These are phyloP conservation scores for Pythium periplocum DNA, from an alignment of 352 stramenopile species.

Conservation along the genomic window DNA sequence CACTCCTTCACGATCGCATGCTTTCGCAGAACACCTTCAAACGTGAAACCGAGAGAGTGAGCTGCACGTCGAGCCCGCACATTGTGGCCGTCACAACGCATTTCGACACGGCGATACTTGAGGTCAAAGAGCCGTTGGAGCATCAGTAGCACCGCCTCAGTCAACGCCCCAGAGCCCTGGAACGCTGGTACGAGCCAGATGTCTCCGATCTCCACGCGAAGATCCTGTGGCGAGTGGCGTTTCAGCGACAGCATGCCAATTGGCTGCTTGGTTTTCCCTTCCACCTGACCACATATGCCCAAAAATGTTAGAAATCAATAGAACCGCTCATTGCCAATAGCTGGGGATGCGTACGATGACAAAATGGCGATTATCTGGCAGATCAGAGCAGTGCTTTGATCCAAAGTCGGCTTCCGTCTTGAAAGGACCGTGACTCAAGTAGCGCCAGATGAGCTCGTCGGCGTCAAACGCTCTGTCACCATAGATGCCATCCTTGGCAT, in stretches of 20 bases:
- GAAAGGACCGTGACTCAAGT: constrained; percentile 67
- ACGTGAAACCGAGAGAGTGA: constrained; percentile 78
- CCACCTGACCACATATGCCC: constrained; percentile 19
- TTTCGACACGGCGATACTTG: constrained; percentile 85
- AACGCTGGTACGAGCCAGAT: constrained; percentile 81
- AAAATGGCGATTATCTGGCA: constrained; percentile 44
- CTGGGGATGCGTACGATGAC: constrained; percentile 28
- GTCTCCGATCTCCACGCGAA: constrained; percentile 73
- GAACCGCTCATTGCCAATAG: too few species aligned
- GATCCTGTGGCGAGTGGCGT: constrained; percentile 65
- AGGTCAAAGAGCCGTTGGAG: constrained; percentile 66
- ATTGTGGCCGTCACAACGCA: constrained; percentile 84
- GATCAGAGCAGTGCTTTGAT: constrained; percentile 25
- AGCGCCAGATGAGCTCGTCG: constrained; percentile 75
- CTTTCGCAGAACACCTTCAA: constrained; percentile 87
- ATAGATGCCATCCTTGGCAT: constrained; percentile 51
- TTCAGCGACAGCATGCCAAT: constrained; percentile 81
- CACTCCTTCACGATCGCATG: constrained; percentile 80
- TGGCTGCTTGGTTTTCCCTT: constrained; percentile 32
- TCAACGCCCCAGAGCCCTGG: constrained; percentile 42
- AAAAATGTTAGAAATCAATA: too few species aligned
- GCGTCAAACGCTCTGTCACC: constrained; percentile 53
- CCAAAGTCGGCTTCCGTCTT: constrained; percentile 27
- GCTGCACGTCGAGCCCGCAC: constrained; percentile 70
- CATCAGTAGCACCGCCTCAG: constrained; percentile 66